These are phyloP conservation scores for Yamadazyma buinensis DNA, from an alignment of 1,139 yeast species.

Conservation along the genomic window DNA sequence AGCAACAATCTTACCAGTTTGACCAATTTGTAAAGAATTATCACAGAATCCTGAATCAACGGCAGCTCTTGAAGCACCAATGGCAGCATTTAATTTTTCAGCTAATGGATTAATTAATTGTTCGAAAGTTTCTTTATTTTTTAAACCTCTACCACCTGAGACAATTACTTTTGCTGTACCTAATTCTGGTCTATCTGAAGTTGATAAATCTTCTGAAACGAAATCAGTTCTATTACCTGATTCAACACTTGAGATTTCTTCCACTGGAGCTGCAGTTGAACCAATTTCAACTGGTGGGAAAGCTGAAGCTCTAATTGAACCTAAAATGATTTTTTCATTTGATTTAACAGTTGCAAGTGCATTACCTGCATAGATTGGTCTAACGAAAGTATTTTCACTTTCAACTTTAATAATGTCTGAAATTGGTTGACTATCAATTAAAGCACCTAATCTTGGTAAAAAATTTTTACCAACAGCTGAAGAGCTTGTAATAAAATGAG, in stretches of 20 bases:
- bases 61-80: constrained; percentile 98
- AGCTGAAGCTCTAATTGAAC: constrained; percentile 83
- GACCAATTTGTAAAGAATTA: constrained; percentile 97
- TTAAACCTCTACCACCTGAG: constrained; percentile 93
- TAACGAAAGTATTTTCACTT: constrained; percentile 67
- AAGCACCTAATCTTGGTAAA: constrained; percentile 83
- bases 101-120: constrained; percentile 79
- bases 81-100: constrained; percentile 79
- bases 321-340: constrained; percentile 58
- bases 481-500: constrained; percentile 78
- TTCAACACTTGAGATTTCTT: constrained; percentile 41
- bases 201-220: constrained; percentile 67
- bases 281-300: constrained; percentile 56
- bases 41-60: constrained; percentile 96
- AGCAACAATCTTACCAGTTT: constrained; percentile 96
- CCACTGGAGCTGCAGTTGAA: constrained; percentile 42
- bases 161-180: constrained; percentile 79
- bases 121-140: constrained; percentile 85
- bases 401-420: constrained; percentile 74
- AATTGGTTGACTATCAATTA: constrained; percentile 82
- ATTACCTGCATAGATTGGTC: constrained; percentile 97
- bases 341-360: constrained; percentile 81
- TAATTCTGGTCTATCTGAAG: constrained; percentile 88
- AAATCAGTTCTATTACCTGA: constrained; percentile 46
- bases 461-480: constrained; percentile 85